Base-by-base conservation (phyloP, 148 eudicot species). In the Silene uniflora region DNA sequence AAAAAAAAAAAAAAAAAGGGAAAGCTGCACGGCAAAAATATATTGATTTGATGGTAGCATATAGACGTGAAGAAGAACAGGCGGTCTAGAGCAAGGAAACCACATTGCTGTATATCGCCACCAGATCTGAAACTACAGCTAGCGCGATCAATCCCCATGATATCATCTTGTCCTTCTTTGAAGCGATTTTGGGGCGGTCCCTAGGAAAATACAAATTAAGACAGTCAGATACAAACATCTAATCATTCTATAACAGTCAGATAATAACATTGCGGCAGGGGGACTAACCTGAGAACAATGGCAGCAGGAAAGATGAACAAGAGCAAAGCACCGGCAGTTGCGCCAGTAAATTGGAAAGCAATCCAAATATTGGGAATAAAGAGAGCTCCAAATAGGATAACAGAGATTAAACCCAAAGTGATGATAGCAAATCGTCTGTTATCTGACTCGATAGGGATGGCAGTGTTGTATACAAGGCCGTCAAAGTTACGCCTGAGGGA, bases 301-400 rank as follows among this genome's bases (percentile, higher is more conserved):
- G 97, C 84, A 85, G 96, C 93, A 61, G 96, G 97, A 78, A 94
- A 88, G 70, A 94, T 88, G 90, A 91, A 94, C 67, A 91, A 89
- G 46, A 94, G 81, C 77, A 86, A 82, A 39, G 89, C 97, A 63
- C 97, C 98, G 62, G 98, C 97, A 65, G 98, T 94, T 66, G 97
- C 98, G 58, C 98, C 98, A 54, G 97, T 94, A 75, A 94, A 94
- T 84, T 94, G 95, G 79, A 94, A 94, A 73, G 96, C 98, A 63
- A 88, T 91, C 97, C 98, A 94, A 49, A 94, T 91, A 84, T 91
- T 91, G 10, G 98, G 98, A 56, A 91, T 84, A 74, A 87, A 94
- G 72, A 90, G 88, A 69, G 98, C 97, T 78, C 93, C 98, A 61
- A 90, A 42, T 62, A 91, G 85, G 73, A 88, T 83, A 62, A 89